These are phyloP conservation scores for Penicillium macrosclerotiorum DNA, from an alignment of 495 filamentous ascomycete species.

Conservation along the genomic window DNA sequence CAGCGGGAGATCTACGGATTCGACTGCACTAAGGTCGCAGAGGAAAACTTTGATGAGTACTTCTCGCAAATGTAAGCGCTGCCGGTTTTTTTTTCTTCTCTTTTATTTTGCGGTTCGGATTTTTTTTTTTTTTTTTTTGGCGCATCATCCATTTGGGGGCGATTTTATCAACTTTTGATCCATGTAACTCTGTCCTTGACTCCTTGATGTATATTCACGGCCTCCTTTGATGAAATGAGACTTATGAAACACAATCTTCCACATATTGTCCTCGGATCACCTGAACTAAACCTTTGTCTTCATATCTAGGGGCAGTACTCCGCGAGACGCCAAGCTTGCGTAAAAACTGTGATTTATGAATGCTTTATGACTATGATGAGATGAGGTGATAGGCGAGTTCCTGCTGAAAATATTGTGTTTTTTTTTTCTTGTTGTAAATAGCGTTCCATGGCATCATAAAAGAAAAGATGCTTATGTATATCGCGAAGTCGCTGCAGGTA, in stretches of 20 bases:
- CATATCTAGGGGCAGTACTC: conserved; percentile 1
- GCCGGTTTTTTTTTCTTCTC: conserved; percentile 5
- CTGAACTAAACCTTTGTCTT: conserved; percentile 2
- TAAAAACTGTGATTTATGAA: background rate
- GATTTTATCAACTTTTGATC: conserved; percentile 1
- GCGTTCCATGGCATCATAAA: background rate
- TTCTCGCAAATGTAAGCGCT: conserved; percentile 43
- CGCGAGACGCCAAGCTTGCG: conserved; percentile 10
- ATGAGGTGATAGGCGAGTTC: background rate
- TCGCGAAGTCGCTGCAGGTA: too few relatives aligned
- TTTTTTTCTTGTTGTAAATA: conserved; percentile 2
- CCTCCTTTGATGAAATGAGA: background rate
- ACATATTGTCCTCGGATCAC: background rate
- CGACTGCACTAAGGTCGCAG: conserved; percentile 61
- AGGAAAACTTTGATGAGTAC: conserved; percentile 59
- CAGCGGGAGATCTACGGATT: conserved; percentile 74
- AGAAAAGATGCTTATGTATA: too few relatives aligned
- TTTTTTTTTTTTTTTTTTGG: conserved; percentile 4
- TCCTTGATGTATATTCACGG: conserved; percentile 10
- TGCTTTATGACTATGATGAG: background rate
- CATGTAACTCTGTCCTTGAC: background rate
- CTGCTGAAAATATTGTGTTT: conserved; percentile 1
- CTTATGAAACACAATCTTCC: background rate
- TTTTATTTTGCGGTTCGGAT: background rate
- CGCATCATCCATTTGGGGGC: background rate